Evolutionary conservation across 2,329 filamentous ascomycete species (phyloP).

Genomic region (Monosporascus sp.): DNA sequence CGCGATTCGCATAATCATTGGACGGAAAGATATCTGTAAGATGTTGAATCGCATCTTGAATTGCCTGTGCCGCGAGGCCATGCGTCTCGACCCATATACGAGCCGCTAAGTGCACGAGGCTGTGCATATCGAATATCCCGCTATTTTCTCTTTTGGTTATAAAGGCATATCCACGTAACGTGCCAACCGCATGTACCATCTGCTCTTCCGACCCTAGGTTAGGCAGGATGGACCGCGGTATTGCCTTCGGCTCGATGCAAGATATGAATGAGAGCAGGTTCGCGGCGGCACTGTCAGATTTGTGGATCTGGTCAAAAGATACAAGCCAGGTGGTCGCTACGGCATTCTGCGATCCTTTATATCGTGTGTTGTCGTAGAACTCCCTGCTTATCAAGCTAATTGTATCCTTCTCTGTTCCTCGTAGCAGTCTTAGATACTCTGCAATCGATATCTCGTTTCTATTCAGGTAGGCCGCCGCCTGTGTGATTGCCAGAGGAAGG

Average conservation of each 20-base stretch:
- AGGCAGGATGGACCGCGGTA: constrained; percentile 30
- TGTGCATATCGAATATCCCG: constrained; percentile 27
- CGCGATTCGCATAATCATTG: constrained; percentile 6
- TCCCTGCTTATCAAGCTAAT: constrained; percentile 26
- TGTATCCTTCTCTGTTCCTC: constrained; percentile 22
- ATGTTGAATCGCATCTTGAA: neutral
- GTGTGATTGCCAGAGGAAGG: constrained; percentile 36
- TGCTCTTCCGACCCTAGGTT: neutral
- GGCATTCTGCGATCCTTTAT: constrained; percentile 24
- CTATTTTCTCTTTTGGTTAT: constrained; percentile 12
- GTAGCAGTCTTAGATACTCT: constrained; percentile 28
- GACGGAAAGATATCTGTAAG: neutral
- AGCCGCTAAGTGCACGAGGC: constrained; percentile 27
- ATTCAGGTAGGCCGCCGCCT: constrained; percentile 37
- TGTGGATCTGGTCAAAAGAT: constrained; percentile 33
- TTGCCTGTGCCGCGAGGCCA: neutral
- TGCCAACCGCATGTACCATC: constrained; percentile 19
- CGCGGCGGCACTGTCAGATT: constrained; percentile 23
- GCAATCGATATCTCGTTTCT: constrained; percentile 14
- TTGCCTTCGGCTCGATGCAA: constrained; percentile 33
- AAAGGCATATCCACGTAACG: constrained; percentile 24
- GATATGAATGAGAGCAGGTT: constrained; percentile 33
- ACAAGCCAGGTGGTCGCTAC: constrained; percentile 32
- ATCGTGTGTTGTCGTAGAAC: constrained; percentile 27
- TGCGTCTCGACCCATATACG: constrained; percentile 18